phyloP scores from a whole-genome alignment of 1,284 basidiomycete species.

The Leccinum holopus region DNA sequence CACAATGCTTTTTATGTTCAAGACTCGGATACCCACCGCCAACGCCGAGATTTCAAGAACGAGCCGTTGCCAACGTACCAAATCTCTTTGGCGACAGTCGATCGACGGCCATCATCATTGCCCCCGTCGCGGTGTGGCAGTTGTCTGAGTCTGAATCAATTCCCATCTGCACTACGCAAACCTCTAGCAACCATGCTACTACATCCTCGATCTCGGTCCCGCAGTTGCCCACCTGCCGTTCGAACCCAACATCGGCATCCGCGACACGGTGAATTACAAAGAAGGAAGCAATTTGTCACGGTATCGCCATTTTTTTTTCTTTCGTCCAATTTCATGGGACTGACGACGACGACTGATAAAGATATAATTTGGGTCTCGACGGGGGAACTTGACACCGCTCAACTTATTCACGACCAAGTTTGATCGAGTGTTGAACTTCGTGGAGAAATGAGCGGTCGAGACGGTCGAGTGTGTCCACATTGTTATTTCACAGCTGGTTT shows the following conservation, averaged over 20 bases:
- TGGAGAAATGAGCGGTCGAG: constrained; percentile 83
- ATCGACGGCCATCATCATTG: constrained; percentile 43
- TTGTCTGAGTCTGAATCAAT: constrained; percentile 82
- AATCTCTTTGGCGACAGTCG: constrained; percentile 27
- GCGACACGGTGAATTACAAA: constrained; percentile 96
- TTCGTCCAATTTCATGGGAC: constrained; percentile 17
- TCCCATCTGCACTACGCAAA: constrained; percentile 70
- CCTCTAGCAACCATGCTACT: constrained; percentile 72
- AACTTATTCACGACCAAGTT: constrained; percentile 99
- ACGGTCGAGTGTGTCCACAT: constrained; percentile 72
- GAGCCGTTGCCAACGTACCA: too few species aligned
- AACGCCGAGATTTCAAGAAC: not conserved
- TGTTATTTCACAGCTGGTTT: not conserved
- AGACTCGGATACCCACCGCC: constrained; percentile 39
- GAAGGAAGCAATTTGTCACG: constrained; percentile 84
- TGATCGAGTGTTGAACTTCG: constrained; percentile 56
- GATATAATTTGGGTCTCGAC: constrained; percentile 97
- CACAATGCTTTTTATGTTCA: constrained; percentile 31
- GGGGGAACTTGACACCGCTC: constrained; percentile 96
- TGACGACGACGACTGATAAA: constrained; percentile 32
- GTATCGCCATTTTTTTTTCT: constrained; percentile 38
- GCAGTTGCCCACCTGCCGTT: constrained; percentile 91
- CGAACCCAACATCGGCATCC: constrained; percentile 95
- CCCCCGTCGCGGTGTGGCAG: constrained; percentile 60
- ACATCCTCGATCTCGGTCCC: constrained; percentile 49